Evolutionary conservation across 805 yeast genomes (phyloP), one percentile per base, ranked within the genome.

Genomic region (Huiozyma naganishii): DNA sequence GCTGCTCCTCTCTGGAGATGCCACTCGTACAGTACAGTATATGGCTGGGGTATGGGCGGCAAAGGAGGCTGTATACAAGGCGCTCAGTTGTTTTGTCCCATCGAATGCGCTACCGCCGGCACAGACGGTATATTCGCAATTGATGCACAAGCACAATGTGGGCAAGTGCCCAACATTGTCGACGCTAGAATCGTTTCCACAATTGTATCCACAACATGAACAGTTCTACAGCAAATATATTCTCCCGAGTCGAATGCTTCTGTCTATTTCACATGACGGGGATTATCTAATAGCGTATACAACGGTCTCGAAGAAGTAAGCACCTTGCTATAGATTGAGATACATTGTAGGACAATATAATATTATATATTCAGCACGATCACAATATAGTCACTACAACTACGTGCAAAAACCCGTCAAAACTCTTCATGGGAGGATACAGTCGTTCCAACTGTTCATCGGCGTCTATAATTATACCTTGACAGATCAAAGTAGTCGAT

Each of bases 341-440:
- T 17, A 17, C 4, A 17, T 17, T 17, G 23, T 17, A 17, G 23
- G 23, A 4, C 23, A 17, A 17, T 17, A 17, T 17, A 17, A 3
- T 17, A 4, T 17, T 17, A 17, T 17, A 4, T 17, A 17, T 17
- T 17, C 23, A 17, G 23, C 23, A 17, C 23, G 23, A 17, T 17
- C 23, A 17, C 23, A 4, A 4, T 17, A 17, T 17, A 17, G 23
- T 17, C 29, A 23, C 11, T n/a, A 42, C 29, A 32, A 23, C n/a
- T 9, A 53, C 13, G 49, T 83, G 86, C 40, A 83, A 55, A 54
- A 79, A 82, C 11, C 87, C 84, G 60, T 83, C 92, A 17, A 77
- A 58, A 47, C 73, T 76, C 48, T 68, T 59, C 41, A 75, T 65
- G 32, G 67, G 61, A 12, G 52, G 49, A 51, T 71, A 76, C 8